Conservation (phyloP, 2,329 filamentous ascomycete genomes). For the Arthroderma sp. region DNA sequence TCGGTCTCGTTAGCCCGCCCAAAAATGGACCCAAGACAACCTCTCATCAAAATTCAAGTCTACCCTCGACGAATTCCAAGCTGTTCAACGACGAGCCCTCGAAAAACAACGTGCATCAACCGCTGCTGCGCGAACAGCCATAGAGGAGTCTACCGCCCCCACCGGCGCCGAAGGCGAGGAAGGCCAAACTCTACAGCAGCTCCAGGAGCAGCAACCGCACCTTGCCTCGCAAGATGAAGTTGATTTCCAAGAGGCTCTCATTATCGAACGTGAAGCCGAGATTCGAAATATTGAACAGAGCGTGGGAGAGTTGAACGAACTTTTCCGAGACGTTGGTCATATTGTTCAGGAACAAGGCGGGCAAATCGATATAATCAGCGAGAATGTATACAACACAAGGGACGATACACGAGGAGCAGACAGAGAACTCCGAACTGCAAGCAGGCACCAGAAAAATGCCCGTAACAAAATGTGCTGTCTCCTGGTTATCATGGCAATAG, state of each 20-base stretch:
- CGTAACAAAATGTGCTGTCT: conserved; percentile 90
- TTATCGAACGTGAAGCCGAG: conserved; percentile 91
- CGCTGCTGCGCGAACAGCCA: conserved; percentile 65
- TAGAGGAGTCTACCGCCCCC: conserved; percentile 45
- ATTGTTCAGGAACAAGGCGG: conserved; percentile 93
- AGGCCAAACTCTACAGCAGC: conserved; percentile 54
- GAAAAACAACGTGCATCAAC: conserved; percentile 87
- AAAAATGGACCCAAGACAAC: conserved; percentile 94
- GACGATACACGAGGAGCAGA: conserved; percentile 77
- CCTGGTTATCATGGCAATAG: conserved; percentile 74
- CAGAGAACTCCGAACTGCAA: conserved; percentile 70
- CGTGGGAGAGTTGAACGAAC: conserved; percentile 86
- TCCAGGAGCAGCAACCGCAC: conserved; percentile 64
- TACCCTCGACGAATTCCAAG: conserved; percentile 80
- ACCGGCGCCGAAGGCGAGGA: conserved; percentile 31
- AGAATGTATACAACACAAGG: conserved; percentile 74
- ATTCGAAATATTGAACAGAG: conserved; percentile 96
- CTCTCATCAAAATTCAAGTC: conserved; percentile 86
- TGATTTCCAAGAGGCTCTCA: conserved; percentile 91
- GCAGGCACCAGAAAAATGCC: conserved; percentile 87
- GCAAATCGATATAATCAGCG: conserved; percentile 71
- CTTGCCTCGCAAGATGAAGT: conserved; percentile 88
- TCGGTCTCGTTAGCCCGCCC: conserved; percentile 54
- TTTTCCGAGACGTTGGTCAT: conserved; percentile 95
- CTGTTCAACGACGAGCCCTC: conserved; percentile 74